Evolutionary conservation across 805 yeast genomes (phyloP).

Genomic region (Lipomyces sp.): DNA sequence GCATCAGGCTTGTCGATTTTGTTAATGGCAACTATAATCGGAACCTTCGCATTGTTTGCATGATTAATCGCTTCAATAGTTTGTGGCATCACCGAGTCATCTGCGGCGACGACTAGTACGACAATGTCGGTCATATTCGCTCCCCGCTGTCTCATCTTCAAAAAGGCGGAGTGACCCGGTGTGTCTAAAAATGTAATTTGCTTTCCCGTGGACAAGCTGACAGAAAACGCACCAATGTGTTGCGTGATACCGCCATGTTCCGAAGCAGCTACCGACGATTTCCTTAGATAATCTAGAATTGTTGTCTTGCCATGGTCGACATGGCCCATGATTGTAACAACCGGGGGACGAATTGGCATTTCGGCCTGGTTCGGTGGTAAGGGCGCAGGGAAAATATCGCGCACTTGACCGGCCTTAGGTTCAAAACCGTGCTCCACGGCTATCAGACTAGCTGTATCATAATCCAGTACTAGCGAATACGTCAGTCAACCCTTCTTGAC

Average conservation of each 20-base stretch:
- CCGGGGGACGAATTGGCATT: slow-evolving; percentile 75
- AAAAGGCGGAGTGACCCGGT: slow-evolving; percentile 96
- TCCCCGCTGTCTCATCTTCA: slow-evolving; percentile 95
- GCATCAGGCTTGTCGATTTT: slow-evolving; percentile 83
- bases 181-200: slow-evolving; percentile 89
- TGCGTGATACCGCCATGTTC: slow-evolving; percentile 98
- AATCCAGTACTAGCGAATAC: slow-evolving; percentile 52
- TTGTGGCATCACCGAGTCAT: slow-evolving; percentile 97
- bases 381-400: slow-evolving; percentile 20
- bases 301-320: slow-evolving; percentile 99
- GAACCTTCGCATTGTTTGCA: slow-evolving; percentile 75
- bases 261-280: slow-evolving; percentile 73
- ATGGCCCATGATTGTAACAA: slow-evolving; percentile 98
- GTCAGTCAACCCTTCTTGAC: no score
- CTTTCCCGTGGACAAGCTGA: slow-evolving; percentile 74
- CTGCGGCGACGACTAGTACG: slow-evolving; percentile 91
- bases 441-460: slow-evolving; percentile 78
- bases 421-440: slow-evolving; percentile 87
- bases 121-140: slow-evolving; percentile 92
- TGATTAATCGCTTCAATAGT: slow-evolving; percentile 94
- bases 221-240: slow-evolving; percentile 95
- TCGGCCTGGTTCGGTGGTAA: slow-evolving; percentile 46
- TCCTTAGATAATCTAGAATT: slow-evolving; percentile 78
- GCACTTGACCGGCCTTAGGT: slow-evolving; percentile 41
- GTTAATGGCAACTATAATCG: slow-evolving; percentile 85